These are phyloP conservation scores for Backusella liffmaniae DNA, from an alignment of 192 early-diverging fungal genomes.

Conservation along the genomic window DNA sequence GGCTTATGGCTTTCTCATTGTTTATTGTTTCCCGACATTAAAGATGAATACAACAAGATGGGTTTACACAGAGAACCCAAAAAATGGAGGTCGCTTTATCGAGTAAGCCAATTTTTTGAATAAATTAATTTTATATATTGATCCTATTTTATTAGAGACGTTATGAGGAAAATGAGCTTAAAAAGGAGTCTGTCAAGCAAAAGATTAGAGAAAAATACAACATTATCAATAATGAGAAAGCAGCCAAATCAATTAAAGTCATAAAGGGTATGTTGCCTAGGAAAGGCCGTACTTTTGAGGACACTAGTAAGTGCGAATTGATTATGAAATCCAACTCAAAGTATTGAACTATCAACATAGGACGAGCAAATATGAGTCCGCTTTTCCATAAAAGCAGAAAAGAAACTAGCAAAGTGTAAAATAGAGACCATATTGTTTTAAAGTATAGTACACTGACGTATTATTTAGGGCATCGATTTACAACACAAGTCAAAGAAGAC, in stretches of 20 bases:
- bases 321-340: background rate
- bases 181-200: background rate
- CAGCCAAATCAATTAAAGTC: slow-evolving; percentile 19
- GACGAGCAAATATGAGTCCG: background rate
- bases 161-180: slow-evolving; percentile 4
- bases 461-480: slow-evolving; percentile 1
- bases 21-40: slow-evolving; percentile 2
- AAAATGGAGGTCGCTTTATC: slow-evolving; percentile 17
- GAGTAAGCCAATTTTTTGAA: background rate
- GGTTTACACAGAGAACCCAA: slow-evolving; percentile 6
- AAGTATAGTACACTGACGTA: too few species aligned
- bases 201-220: slow-evolving; percentile 13
- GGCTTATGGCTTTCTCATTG: slow-evolving; percentile 19
- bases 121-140: background rate
- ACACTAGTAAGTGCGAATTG: background rate
- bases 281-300: slow-evolving; percentile 3
- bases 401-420: slow-evolving; percentile 11
- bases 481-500: slow-evolving; percentile 1
- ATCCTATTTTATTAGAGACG: background rate
- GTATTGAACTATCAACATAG: background rate
- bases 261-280: background rate
- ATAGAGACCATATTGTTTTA: too few species aligned
- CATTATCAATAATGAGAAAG: slow-evolving; percentile 8
- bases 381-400: slow-evolving; percentile 6
- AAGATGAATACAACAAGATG: background rate